A percentile compares a stretch with the other conserved stretches of the same genome.
These are phyloP conservation scores for Fagopyrum tataricum DNA, from an alignment of 148 eudicot genomes.

Conservation along the genomic window DNA sequence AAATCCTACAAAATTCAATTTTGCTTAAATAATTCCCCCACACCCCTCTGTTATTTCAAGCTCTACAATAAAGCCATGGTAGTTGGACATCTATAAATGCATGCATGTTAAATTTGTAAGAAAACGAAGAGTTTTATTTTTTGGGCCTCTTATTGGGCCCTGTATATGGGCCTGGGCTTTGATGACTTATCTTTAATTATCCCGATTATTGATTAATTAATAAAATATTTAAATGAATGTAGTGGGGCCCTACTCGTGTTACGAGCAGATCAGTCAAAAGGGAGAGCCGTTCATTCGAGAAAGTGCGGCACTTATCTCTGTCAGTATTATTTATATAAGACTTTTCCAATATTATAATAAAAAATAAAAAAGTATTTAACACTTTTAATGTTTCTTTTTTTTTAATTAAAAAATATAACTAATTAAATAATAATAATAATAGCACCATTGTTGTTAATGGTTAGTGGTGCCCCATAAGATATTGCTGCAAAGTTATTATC, in stretches of 20 bases:
- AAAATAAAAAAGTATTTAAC: too few relatives aligned
- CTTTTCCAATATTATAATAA: too few relatives aligned
- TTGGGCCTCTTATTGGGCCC: conserved; percentile 6
- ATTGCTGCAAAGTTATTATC: conserved; percentile 10
- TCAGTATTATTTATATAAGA: too few relatives aligned
- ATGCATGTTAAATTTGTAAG: neutral
- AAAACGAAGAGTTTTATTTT: neutral
- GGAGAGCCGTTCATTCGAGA: conserved; percentile 13
- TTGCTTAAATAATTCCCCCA: neutral
- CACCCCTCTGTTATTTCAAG: neutral
- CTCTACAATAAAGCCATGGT: conserved; percentile 5
- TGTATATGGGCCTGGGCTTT: neutral
- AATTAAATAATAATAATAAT: neutral
- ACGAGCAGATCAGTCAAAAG: conserved; percentile 9
- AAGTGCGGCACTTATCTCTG: conserved; percentile 6
- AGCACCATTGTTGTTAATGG: neutral
- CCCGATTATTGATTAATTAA: neutral
- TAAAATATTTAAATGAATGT: neutral
- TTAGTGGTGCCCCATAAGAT: conserved; percentile 6
- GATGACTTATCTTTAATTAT: neutral
- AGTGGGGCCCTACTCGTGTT: neutral
- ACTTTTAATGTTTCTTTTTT: conserved; percentile 4
- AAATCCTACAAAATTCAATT: conserved; percentile 5
- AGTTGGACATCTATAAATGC: conserved; percentile 6
- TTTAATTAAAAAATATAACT: neutral